Base-by-base conservation (phyloP, 768 basidiomycete species). In the Pholiota conissans region DNA sequence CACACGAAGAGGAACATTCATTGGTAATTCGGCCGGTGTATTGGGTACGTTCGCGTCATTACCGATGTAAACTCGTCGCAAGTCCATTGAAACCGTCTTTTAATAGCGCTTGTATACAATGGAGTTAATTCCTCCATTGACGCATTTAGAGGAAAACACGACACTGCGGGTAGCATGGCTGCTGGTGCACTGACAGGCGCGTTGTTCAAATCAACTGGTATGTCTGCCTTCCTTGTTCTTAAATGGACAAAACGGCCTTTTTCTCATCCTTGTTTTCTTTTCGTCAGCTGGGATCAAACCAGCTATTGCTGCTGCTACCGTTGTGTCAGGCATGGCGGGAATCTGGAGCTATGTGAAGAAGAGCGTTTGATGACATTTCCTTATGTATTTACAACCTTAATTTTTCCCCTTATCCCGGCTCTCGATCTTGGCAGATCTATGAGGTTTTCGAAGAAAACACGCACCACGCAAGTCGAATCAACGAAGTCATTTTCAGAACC, bases 1-100 rank as follows among this genome's bases (percentile, higher is more conserved):
- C 72, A 98, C 97, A 60, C 81, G 96, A 76, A 84, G 97, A 76
- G 97, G 97, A 29, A 96, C 93, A 46, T 97, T 96, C 76, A 89
- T 97, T 75, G 97, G 95, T 68, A 99, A 98, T 80, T 97, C 94
- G 69, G 92, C 95, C 71, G 97, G 97, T 72, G 92, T 98, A 61
- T 80, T 98, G 61, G 97, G 97, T 98, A 67, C 74, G 91, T 83
- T 71, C 60, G 62, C 68, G 62, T 71, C 63, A 66, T 70, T 66
- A 63, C 63, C 63, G 59, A 63, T 68, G 57, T 65, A 60, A 72
- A 49, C 59, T 61, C 30, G 29, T 52, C 66, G 69, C 61, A 69
- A 69, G 68, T 72, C 69, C 71, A 71, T 71, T 73, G 64, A 78
- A 74, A 69, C 67, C 67, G 59, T 74, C 69, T 68, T 63, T 71